A percentile compares a stretch with the other conserved stretches of the same genome.
Evolutionary conservation across 192 early-diverging fungal species (phyloP).

Genomic region (Mortierella alpina): DNA sequence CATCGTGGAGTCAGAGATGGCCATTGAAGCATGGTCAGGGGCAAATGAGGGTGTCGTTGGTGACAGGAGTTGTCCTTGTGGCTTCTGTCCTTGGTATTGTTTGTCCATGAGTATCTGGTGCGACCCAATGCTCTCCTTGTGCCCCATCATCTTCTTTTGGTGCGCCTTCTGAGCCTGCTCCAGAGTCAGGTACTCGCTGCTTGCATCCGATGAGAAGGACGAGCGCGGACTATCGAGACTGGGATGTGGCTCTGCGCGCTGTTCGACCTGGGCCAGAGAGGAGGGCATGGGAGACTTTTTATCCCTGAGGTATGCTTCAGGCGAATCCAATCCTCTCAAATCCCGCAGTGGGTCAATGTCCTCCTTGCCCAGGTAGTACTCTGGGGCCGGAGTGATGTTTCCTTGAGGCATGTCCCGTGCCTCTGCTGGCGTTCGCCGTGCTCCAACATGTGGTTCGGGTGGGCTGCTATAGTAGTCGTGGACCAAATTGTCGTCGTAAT

Average conservation of each 20-base stretch:
- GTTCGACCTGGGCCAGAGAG: neutral
- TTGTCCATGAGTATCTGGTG: constrained; percentile 5
- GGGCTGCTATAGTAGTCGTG: constrained; percentile 26
- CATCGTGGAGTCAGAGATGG: constrained; percentile 50
- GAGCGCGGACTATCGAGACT: constrained; percentile 11
- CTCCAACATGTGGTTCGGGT: constrained; percentile 9
- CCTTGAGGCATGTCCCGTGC: constrained; percentile 10
- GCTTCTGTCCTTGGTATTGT: neutral
- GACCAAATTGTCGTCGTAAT: constrained; percentile 15
- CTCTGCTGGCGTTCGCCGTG: neutral
- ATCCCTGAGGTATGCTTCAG: constrained; percentile 15
- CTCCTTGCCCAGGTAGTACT: constrained; percentile 41
- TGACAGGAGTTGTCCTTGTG: constrained; percentile 6
- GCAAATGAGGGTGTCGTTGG: constrained; percentile 8
- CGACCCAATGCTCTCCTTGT: constrained; percentile 39
- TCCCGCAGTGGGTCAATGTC: constrained; percentile 39
- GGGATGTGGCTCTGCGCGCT: neutral
- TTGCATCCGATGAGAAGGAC: constrained; percentile 23
- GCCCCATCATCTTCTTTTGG: constrained; percentile 37
- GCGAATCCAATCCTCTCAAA: constrained; percentile 21
- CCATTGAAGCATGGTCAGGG: constrained; percentile 27
- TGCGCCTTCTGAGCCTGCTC: constrained; percentile 46
- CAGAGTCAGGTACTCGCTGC: constrained; percentile 24
- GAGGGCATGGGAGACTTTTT: neutral
- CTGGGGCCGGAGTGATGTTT: constrained; percentile 24